Evolutionary conservation across 768 basidiomycete species (phyloP).

Genomic region (Solioccasus polychromus): DNA sequence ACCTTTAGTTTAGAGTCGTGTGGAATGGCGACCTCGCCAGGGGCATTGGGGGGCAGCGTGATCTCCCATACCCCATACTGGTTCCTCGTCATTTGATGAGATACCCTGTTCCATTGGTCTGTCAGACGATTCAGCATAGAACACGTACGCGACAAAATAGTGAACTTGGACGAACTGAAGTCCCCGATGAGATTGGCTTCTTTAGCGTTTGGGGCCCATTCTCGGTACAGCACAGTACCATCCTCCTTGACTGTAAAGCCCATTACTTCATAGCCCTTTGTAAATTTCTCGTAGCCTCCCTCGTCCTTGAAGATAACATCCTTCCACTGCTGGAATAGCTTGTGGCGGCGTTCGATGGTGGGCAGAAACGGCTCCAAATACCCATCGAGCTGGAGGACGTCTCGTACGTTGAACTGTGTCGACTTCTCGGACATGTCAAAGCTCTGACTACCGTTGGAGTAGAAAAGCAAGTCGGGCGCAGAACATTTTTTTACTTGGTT

Average conservation of each 20-base stretch:
- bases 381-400: constrained; percentile 61
- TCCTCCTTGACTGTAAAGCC: constrained; percentile 72
- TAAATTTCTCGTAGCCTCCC: constrained; percentile 78
- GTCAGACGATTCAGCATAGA: constrained; percentile 5
- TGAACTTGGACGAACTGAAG: constrained; percentile 70
- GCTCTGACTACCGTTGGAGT: neutral
- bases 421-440: constrained; percentile 40
- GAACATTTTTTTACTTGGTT: constrained; percentile 8
- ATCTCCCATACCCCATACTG: constrained; percentile 91
- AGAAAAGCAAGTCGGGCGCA: constrained; percentile 2
- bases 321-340: constrained; percentile 71
- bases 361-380: constrained; percentile 75
- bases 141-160: neutral
- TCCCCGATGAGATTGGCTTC: constrained; percentile 90
- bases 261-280: constrained; percentile 51
- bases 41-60: constrained; percentile 59
- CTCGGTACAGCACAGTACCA: constrained; percentile 77
- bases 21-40: constrained; percentile 78
- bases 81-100: constrained; percentile 85
- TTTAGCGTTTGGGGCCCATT: constrained; percentile 92
- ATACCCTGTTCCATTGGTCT: constrained; percentile 87
- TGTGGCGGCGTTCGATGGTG: constrained; percentile 66
- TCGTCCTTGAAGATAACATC: constrained; percentile 71
- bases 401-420: constrained; percentile 49
- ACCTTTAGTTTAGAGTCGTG: constrained; percentile 97